Base-by-base conservation (phyloP, 176 grass and related monocot genomes). In the Juncus inflexus region DNA sequence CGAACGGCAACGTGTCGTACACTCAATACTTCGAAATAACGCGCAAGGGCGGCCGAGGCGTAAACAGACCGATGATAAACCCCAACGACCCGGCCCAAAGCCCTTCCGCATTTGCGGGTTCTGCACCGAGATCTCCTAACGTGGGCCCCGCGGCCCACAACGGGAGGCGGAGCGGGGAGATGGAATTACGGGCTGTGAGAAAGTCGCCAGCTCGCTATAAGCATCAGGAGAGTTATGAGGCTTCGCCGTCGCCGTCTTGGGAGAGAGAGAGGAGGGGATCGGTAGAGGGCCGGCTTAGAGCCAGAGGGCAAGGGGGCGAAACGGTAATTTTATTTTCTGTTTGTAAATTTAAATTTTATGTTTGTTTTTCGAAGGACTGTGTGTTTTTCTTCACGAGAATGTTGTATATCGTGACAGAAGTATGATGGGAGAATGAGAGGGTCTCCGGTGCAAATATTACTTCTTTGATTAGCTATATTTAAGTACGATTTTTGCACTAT, bases 1-100 rank as follows among this genome's bases (percentile, higher is more conserved):
- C 13, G 3, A 71, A 88, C 8, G 65, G 65, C 52, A 80, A 77
- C 37, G 76, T 83, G 19, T 83, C 73, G 36, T 90, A 99, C 75
- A 84, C 94, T 7, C 78, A 86, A 61, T 82, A 68, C 40, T 90
- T 86, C 9, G 94, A 99, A 12, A 85, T 79, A 42, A 83, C 75
- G 6, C 78, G 83, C 51, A 97, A 84, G 69, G 83, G 84, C 74
- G 84, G 67, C 52, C 86, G 80, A 82, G 78, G 66, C 42, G 80
- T 55, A 37, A 75, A 89, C 7, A 84, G 79, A 62, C 37, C 75
- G 35, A 45, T 72, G 35, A 45, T 62, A 12, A 84, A 64, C 64
- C 84, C 64, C 12, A 88, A 81, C 6, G 76, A 84, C n/a, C 47
- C 63, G 35, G 72, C 50, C 4, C 63, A 78, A 70, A 79, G 71